A percentile compares a stretch with the other conserved stretches of the same genome.
Evolutionary conservation across 192 early-diverging fungal species (phyloP).

Genomic region (Coemansia sp.): DNA sequence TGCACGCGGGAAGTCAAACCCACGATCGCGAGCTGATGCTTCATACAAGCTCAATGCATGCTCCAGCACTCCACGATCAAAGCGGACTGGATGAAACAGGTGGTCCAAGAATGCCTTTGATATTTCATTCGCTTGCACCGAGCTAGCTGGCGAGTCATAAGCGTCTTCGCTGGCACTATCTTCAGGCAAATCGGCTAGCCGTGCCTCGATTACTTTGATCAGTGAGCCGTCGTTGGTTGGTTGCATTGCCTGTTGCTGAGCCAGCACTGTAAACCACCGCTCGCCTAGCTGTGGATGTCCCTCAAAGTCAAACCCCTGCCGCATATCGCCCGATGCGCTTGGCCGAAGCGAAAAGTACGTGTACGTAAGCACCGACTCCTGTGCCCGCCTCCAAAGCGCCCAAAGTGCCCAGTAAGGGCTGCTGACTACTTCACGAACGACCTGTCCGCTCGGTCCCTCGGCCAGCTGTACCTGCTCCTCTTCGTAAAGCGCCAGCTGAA

Average conservation of each 20-base stretch:
- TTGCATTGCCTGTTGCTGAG: constrained; percentile 20
- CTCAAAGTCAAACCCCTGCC: constrained; percentile 19
- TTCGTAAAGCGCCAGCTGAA: constrained; percentile 32
- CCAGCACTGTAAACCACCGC: constrained; percentile 45
- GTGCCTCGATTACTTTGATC: constrained; percentile 43
- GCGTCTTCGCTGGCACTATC: not conserved
- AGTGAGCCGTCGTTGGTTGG: constrained; percentile 28
- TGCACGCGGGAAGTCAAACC: constrained; percentile 26
- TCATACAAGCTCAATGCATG: constrained; percentile 37
- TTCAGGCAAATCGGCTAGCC: constrained; percentile 7
- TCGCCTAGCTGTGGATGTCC: constrained; percentile 39
- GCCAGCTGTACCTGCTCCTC: constrained; percentile 19
- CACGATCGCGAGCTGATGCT: constrained; percentile 29
- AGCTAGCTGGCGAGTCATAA: not conserved
- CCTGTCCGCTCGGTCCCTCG: constrained; percentile 23
- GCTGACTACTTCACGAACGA: constrained; percentile 11
- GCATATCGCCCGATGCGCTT: not conserved
- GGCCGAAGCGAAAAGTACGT: constrained; percentile 40
- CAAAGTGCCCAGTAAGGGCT: constrained; percentile 44
- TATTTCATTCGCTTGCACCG: constrained; percentile 34
- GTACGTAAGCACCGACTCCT: constrained; percentile 38
- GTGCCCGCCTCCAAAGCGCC: constrained; percentile 50
- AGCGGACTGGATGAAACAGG: constrained; percentile 40
- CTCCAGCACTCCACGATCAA: constrained; percentile 39
- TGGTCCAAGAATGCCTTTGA: constrained; percentile 41